Evolutionary conservation across 495 filamentous ascomycete species (phyloP).

Genomic region (Penicillium maclennaniae): DNA sequence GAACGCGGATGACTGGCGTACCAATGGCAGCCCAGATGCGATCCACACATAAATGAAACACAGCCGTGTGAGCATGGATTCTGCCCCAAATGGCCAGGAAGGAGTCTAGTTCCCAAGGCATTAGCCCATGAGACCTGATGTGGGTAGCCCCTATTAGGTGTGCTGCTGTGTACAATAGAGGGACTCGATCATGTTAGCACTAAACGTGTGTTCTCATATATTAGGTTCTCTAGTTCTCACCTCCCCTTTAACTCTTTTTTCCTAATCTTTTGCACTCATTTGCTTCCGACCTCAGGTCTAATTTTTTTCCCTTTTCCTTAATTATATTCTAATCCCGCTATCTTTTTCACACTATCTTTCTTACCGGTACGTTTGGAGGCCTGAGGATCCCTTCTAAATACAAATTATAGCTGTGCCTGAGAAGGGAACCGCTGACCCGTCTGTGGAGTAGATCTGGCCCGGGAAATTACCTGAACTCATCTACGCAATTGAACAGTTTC

Average conservation of each 20-base stretch:
- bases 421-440: constrained; percentile 1
- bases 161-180: constrained; percentile 6
- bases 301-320: background rate
- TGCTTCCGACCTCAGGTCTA: background rate
- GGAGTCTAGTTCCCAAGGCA: constrained; percentile 2
- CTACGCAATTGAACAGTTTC: background rate
- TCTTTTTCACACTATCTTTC: no score
- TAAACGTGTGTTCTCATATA: background rate
- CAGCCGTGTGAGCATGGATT: constrained; percentile 9
- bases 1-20: background rate
- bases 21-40: constrained; percentile 10
- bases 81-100: constrained; percentile 6
- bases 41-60: constrained; percentile 24
- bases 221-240: background rate
- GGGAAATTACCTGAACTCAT: background rate
- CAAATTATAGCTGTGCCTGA: background rate
- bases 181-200: background rate
- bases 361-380: constrained; percentile 5
- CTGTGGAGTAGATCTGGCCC: constrained; percentile 5
- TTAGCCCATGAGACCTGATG: constrained; percentile 3
- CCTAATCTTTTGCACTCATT: background rate
- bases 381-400: background rate
- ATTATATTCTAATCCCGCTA: background rate
- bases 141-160: constrained; percentile 20
- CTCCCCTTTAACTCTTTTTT: background rate